A percentile compares a stretch with the other conserved stretches of the same genome.
phyloP scores from a whole-genome alignment of 2,329 filamentous ascomycete genomes.

The Hortaea sp. region DNA sequence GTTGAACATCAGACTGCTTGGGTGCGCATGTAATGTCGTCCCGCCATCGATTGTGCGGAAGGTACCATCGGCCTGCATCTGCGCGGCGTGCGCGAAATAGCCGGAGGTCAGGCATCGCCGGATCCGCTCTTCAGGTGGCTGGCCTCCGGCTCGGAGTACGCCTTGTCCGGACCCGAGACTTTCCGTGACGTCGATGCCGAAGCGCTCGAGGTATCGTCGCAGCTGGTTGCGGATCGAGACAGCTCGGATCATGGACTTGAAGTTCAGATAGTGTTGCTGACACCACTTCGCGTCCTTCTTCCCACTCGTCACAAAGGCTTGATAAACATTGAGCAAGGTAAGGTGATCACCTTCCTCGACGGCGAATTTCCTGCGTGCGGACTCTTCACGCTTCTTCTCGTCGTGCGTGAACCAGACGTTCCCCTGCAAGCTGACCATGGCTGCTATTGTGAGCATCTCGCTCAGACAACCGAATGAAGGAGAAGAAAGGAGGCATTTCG shows the following conservation, averaged over 20 bases:
- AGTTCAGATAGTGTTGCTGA: slow-evolving; percentile 77
- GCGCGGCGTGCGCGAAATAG: slow-evolving; percentile 86
- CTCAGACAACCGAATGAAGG: slow-evolving; percentile 65
- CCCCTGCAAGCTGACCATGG: slow-evolving; percentile 82
- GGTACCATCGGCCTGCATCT: slow-evolving; percentile 86
- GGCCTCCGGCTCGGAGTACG: slow-evolving; percentile 30
- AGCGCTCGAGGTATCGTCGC: slow-evolving; percentile 75
- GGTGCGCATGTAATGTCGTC: slow-evolving; percentile 74
- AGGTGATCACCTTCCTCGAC: slow-evolving; percentile 90
- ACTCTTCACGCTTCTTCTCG: slow-evolving; percentile 64
- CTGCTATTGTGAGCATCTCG: slow-evolving; percentile 83
- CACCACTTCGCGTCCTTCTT: slow-evolving; percentile 80
- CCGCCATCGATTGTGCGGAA: slow-evolving; percentile 78
- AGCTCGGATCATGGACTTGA: slow-evolving; percentile 69
- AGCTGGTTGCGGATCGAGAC: slow-evolving; percentile 81
- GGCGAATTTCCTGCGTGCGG: slow-evolving; percentile 68
- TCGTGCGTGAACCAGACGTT: slow-evolving; percentile 75
- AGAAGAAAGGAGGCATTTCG: slow-evolving; percentile 71
- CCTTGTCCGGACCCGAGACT: slow-evolving; percentile 33
- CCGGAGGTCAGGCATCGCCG: slow-evolving; percentile 76
- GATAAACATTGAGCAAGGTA: slow-evolving; percentile 87
- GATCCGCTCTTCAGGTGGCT: slow-evolving; percentile 55
- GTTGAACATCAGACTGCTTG: slow-evolving; percentile 90
- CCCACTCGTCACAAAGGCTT: slow-evolving; percentile 73
- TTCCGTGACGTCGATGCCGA: slow-evolving; percentile 63